Conservation (phyloP, 306 rosid genomes). For the Castanea sativa region DNA sequence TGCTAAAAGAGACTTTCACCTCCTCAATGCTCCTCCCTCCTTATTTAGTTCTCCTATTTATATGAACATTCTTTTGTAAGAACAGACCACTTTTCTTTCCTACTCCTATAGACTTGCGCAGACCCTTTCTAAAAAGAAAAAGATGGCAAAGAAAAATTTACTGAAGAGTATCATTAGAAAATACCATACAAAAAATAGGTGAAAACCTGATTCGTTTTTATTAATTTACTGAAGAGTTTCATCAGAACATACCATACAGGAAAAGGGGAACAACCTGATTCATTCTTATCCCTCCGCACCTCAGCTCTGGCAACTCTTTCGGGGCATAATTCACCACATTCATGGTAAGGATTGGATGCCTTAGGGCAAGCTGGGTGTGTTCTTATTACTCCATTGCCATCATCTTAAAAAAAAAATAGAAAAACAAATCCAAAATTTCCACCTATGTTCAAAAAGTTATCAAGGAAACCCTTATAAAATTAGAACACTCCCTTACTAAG, state of each 20-base stretch:
- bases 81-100: not conserved
- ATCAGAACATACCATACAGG: conserved; percentile 12
- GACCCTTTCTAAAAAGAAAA: not conserved
- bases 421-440: conserved; percentile 9
- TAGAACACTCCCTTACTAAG: not conserved
- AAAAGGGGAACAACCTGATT: conserved; percentile 45
- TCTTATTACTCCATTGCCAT: conserved; percentile 46
- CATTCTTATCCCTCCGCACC: conserved; percentile 16
- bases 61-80: not conserved
- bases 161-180: not conserved
- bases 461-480: not conserved
- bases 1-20: not conserved
- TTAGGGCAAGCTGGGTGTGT: conserved; percentile 38
- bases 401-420: conserved; percentile 29
- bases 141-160: not conserved
- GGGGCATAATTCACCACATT: conserved; percentile 42
- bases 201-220: conserved; percentile 44
- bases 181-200: conserved; percentile 10
- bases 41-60: not conserved
- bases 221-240: not conserved
- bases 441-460: conserved; percentile 6
- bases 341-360: conserved; percentile 73
- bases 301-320: conserved; percentile 35
- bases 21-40: not conserved
- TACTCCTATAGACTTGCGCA: not conserved